Base-by-base conservation (phyloP, 1,284 basidiomycete species). In the Melampsora occidentalis region DNA sequence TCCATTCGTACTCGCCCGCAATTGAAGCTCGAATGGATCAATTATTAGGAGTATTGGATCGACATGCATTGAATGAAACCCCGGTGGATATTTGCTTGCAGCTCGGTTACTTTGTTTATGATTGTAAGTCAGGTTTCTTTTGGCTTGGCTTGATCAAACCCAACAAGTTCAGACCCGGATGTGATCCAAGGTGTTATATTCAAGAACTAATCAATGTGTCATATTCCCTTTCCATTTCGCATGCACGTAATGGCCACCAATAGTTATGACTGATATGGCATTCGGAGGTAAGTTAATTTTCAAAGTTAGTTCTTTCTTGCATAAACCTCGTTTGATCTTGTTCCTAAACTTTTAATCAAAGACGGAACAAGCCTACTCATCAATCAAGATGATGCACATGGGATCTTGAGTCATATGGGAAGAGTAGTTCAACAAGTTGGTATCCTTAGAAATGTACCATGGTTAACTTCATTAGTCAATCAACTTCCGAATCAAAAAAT, bases 371-470 rank as follows among this genome's bases (percentile, higher is more conserved):
- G 39, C 49, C 57, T 72, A 35, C 39, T 72, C n/a, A 49, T 64
- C 9, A 65, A 22, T 53, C 71, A 72, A 25, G 16, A 66, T 39
- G 71, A 65, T 51, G 53, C 65, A 42, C 71, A 72, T 42, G 42
- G 35, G 10, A 49, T 72, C 33, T 65, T 72, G 7, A 51, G 25
- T n/a, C 62, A 72, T 28, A 72, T 72, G 71, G 71, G 71, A 57
- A 39, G 49, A 72, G 71, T 72, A 12, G 71, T 72, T 20, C 71
- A 62, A 51, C 71, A 72, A 72, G 71, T 72, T 72, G 71, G 71
- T 7, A 72, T 72, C n/a, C 25, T 72, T 51, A 59, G 71, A 39
- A 72, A 72, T n/a, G 63, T 72, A 48, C 71, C 71, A 20, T 72
- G 71, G 71, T 48, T 72, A 42, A 72, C 71, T 22, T 48, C 71